Evolutionary conservation across 2,329 filamentous ascomycete genomes (phyloP), one percentile per base, ranked within the genome.

Genomic region (Phyllosticta capitalensis): DNA sequence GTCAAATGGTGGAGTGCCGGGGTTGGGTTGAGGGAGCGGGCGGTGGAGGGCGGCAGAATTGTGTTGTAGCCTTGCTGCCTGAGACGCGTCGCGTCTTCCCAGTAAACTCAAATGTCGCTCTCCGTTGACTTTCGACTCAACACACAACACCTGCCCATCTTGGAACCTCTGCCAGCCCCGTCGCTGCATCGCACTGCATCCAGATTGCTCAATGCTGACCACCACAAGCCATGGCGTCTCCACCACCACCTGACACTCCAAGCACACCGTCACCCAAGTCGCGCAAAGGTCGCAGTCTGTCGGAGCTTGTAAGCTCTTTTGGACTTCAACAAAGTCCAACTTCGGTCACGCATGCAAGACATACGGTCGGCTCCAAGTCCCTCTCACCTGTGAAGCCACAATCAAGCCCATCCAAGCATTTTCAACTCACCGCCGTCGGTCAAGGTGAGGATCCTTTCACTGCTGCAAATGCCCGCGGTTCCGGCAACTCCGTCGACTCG

Each of bases 291-390:
- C 38, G n/a, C n/a, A 7, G 7, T n/a, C 14, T 45, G 6, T 17
- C 38, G 12, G 22, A 50, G 19, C 45, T 59, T 7, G 19, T 59
- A 17, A 24, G 22, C 24, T 38, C 57, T 1, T 59, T 73, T 53
- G 68, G 66, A 2, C 67, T 68, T 0, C 65, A 65, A 21, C 67
- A 56, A 20, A 69, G 67, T 17, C 65, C 67, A 3, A 67, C 67
- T 7, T 72, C 71, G 0, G 69, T 67, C 1, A 71, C 70, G 6
- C 69, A 69, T 56, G 63, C 63, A 12, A 38, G 60, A 26, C 49
- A 9, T 26, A 28, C 45, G 4, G 12, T 14, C 7, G 30, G 17
- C 4, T 20, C 5, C 21, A 21, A 9, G 2, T 20, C 55, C 0
- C n/a, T 5, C 10, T 20, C 48, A n/a, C 26, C 12, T 38, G 20